These are phyloP conservation scores for Cladosporium velox DNA, from an alignment of 2,329 filamentous ascomycete species.

Conservation along the genomic window DNA sequence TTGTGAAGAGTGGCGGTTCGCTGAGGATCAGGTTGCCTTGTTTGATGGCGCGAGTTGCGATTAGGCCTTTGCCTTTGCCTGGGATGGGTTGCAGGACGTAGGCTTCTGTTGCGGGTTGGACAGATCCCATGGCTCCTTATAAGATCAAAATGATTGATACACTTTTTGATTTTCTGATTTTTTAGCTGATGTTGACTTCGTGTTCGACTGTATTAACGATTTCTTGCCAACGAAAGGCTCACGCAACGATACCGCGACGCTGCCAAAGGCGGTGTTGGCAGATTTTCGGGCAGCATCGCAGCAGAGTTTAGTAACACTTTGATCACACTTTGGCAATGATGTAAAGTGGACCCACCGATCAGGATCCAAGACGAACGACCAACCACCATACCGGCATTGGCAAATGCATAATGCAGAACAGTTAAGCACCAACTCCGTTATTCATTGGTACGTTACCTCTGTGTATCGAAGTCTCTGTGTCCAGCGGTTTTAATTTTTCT, in stretches of 20 bases:
- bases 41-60: constrained; percentile 41
- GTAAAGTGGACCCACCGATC: constrained; percentile 6
- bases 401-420: neutral
- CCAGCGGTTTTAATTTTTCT: neutral
- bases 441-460: neutral
- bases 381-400: neutral
- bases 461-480: neutral
- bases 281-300: constrained; percentile 2
- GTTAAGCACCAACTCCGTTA: neutral
- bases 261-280: neutral
- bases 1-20: constrained; percentile 44
- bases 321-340: neutral
- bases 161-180: neutral
- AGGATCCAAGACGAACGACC: neutral
- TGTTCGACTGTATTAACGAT: neutral
- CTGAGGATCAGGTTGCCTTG: constrained; percentile 45
- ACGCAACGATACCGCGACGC: neutral
- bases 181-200: neutral
- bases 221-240: neutral
- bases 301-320: constrained; percentile 1
- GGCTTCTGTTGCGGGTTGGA: neutral
- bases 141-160: neutral
- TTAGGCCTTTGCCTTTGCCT: constrained; percentile 45
- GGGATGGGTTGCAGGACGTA: constrained; percentile 26
- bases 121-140: constrained; percentile 4